A percentile compares a stretch with the other conserved stretches of the same genome.
Evolutionary conservation across 1,139 yeast genomes (phyloP).

Genomic region (Candida dubliniensis): DNA sequence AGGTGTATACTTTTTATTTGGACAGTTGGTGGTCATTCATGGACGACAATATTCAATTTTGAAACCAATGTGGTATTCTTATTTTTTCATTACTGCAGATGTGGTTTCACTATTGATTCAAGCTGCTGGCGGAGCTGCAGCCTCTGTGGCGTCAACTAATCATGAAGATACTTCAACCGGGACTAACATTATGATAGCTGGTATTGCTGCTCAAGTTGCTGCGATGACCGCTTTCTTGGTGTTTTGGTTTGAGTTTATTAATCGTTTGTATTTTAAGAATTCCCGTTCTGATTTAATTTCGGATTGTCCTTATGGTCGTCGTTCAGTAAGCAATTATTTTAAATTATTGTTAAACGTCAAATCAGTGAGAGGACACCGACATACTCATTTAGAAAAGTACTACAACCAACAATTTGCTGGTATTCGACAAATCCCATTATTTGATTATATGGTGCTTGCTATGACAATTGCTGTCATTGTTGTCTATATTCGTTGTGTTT

Average conservation of each 20-base stretch:
- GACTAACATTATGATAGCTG: constrained; percentile 74
- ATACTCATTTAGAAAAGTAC: constrained; percentile 23
- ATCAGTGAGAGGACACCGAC: constrained; percentile 20
- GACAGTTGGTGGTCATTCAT: constrained; percentile 66
- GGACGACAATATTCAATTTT: constrained; percentile 61
- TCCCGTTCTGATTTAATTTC: not conserved
- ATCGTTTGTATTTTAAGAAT: constrained; percentile 36
- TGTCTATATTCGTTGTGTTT: constrained; percentile 69
- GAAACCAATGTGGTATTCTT: constrained; percentile 72
- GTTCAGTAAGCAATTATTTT: constrained; percentile 23
- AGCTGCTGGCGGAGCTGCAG: constrained; percentile 75
- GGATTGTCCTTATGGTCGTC: constrained; percentile 24
- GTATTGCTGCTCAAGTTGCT: constrained; percentile 73
- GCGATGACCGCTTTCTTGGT: constrained; percentile 65
- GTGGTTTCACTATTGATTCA: constrained; percentile 70
- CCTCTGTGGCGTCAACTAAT: constrained; percentile 51
- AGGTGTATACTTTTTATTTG: constrained; percentile 74
- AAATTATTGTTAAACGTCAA: constrained; percentile 23
- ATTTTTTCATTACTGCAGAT: constrained; percentile 65
- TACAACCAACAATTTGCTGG: constrained; percentile 38
- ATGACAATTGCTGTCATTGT: constrained; percentile 51
- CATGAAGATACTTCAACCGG: constrained; percentile 48
- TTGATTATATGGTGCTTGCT: constrained; percentile 48
- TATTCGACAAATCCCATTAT: constrained; percentile 39
- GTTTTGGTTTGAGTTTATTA: constrained; percentile 54